A percentile compares a stretch with the other conserved stretches of the same genome.
Conservation (phyloP, 352 stramenopile species). For the Phytopythium ostracodes region DNA sequence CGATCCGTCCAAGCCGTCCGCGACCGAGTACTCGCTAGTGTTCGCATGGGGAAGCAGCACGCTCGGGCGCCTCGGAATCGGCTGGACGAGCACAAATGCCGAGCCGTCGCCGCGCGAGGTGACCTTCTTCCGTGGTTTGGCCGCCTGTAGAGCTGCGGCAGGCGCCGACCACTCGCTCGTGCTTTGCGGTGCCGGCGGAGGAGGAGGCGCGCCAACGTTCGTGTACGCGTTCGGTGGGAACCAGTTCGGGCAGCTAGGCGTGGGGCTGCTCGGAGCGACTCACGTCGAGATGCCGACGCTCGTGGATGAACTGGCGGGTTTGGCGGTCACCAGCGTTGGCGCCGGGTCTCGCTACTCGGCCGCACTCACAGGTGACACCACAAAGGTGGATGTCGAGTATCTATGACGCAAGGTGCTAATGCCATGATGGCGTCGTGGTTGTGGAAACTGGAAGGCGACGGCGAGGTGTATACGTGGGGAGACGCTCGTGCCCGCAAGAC, state of each 20-base stretch:
- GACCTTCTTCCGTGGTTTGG: constrained; percentile 57
- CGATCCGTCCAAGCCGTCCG: not conserved
- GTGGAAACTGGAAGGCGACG: constrained; percentile 27
- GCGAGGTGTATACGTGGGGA: constrained; percentile 67
- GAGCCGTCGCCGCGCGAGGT: constrained; percentile 34
- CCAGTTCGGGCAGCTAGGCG: constrained; percentile 52
- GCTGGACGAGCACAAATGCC: constrained; percentile 19
- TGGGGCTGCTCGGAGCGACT: constrained; percentile 23
- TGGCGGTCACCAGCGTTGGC: constrained; percentile 37
- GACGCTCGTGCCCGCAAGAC: constrained; percentile 52
- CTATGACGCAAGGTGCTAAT: not conserved
- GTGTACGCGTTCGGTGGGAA: constrained; percentile 78
- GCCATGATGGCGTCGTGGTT: not conserved
- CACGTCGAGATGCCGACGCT: constrained; percentile 55
- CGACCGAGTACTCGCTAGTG: constrained; percentile 32
- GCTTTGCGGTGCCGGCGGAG: constrained; percentile 27
- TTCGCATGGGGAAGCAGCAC: constrained; percentile 41
- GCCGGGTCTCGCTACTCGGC: constrained; percentile 54
- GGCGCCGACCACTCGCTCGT: constrained; percentile 69
- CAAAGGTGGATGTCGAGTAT: not conserved
- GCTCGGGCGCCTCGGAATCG: constrained; percentile 55
- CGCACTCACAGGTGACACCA: constrained; percentile 37
- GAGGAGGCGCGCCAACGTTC: constrained; percentile 25
- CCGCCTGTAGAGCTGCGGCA: constrained; percentile 32
- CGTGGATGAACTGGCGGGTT: constrained; percentile 44